Evolutionary conservation across 1,284 basidiomycete genomes (phyloP), one percentile per base, ranked within the genome.

Genomic region (Vanrija sp.): DNA sequence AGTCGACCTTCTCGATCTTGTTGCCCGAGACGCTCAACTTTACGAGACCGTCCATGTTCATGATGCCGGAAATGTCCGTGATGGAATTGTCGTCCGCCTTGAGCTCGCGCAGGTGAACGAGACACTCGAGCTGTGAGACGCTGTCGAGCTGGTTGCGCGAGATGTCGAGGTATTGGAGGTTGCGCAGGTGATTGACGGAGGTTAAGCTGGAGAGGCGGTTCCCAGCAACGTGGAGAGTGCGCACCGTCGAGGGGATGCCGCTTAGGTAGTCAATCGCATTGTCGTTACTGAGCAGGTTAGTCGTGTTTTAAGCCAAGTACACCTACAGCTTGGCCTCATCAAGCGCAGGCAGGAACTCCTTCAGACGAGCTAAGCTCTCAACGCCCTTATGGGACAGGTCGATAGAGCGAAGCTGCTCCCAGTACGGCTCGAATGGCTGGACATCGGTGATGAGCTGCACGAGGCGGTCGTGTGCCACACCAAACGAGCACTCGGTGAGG

Each of bases 381-480:
- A 95, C 77, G 45, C 84, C 83, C 72, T 87, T 87, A 47, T 80
- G 78, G 37, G 86, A 86, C 63, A 98, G 78, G 70, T 98, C 86
- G 61, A 98, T 85, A 15, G 77, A 75, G 51, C 71, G 79, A 60
- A 98, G 76, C 44, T 84, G 79, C 63, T 97, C 92, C 95, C 95
- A 98, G 71, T 91, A 83, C 16, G 93, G 91, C 70, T 94, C 89
- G 76, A 92, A 97, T 1, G 94, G 92, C 70, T 94, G 88, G 14
- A 94, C 85, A 67, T 98, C 94, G 41, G 94, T 98, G 67, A 98
- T 90, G 59, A 91, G 84, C 73, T 91, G 84, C 2, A 98, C 86
- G 3, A 98, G 83, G 43, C 85, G 84, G 72, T 97, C 94, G 67
- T 90, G 89, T 9, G 92, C 84, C 25, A 97, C 85, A 18, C 84